Percentiles rank a stretch among this genome's conserved stretches.
Conservation (phyloP, 345 rosid species). For the Physaria fendleri region DNA sequence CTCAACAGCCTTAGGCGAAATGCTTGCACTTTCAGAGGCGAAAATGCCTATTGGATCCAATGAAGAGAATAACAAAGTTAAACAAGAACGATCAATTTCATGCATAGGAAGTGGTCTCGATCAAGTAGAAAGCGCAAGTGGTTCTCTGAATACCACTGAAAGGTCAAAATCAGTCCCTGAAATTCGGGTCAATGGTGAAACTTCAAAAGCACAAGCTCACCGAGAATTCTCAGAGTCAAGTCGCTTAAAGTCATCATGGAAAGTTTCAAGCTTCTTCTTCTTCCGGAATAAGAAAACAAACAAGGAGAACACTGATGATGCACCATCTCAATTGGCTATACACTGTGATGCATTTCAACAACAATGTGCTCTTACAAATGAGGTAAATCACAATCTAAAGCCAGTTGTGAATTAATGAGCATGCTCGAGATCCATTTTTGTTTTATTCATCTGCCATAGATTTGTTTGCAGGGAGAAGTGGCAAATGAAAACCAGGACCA, state of each 20-base stretch:
- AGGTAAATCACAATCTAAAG: constrained; percentile 43
- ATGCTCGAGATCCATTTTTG: not conserved
- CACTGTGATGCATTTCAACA: constrained; percentile 21
- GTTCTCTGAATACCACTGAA: constrained; percentile 42
- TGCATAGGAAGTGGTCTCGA: constrained; percentile 34
- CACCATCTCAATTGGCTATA: constrained; percentile 20
- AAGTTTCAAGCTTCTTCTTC: constrained; percentile 77
- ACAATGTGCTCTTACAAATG: constrained; percentile 27
- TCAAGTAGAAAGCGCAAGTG: constrained; percentile 38
- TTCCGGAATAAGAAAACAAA: constrained; percentile 56
- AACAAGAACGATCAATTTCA: constrained; percentile 52
- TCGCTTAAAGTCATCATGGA: constrained; percentile 58
- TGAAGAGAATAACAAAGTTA: constrained; percentile 34
- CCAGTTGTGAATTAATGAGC: not conserved
- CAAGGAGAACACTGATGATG: constrained; percentile 41
- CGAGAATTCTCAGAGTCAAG: constrained; percentile 49
- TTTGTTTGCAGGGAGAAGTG: constrained; percentile 47
- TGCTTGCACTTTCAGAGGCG: constrained; percentile 79
- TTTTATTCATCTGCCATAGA: constrained; percentile 10
- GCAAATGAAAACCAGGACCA: constrained; percentile 80
- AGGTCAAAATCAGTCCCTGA: constrained; percentile 80
- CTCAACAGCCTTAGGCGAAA: constrained; percentile 86
- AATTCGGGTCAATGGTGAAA: constrained; percentile 40
- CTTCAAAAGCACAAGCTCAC: constrained; percentile 33
- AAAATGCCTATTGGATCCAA: constrained; percentile 36